Evolutionary conservation across 2,329 filamentous ascomycete species (phyloP).

Genomic region (Sclerotinia sclerotiorum): DNA sequence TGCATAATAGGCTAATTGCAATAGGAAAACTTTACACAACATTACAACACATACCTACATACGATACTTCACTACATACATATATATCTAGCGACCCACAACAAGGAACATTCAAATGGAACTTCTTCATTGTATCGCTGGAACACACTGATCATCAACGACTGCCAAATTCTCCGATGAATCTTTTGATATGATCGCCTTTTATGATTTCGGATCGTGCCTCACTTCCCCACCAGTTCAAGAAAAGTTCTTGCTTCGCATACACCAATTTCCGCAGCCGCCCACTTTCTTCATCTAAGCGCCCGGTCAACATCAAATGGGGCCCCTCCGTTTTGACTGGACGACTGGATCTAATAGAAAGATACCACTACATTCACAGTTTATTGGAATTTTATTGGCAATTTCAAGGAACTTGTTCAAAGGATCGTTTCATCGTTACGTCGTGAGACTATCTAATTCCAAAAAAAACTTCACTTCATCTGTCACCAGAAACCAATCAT

Average conservation of each 20-base stretch:
- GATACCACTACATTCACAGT: conserved; percentile 22
- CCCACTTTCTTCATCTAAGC: conserved; percentile 28
- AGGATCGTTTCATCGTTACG: conserved; percentile 36
- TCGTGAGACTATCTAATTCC: conserved; percentile 20
- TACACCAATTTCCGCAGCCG: conserved; percentile 19
- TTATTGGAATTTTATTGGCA: conserved; percentile 22
- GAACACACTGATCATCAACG: conserved; percentile 7
- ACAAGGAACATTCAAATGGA: conserved; percentile 1
- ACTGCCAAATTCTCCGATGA: conserved; percentile 6
- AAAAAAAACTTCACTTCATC: conserved; percentile 25
- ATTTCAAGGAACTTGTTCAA: conserved; percentile 17
- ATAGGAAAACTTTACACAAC: conserved; percentile 19
- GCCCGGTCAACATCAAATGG: conserved; percentile 27
- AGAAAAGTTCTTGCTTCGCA: conserved; percentile 14
- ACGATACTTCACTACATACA: conserved; percentile 7
- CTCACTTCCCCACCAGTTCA: conserved; percentile 8
- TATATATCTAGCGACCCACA: conserved; percentile 12
- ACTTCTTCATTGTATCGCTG: background rate
- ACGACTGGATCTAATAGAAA: conserved; percentile 26
- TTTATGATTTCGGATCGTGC: conserved; percentile 17
- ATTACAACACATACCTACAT: conserved; percentile 8
- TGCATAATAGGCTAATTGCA: conserved; percentile 19
- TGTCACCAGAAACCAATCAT: conserved; percentile 30
- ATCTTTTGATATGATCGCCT: conserved; percentile 20
- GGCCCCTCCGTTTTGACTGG: conserved; percentile 26